phyloP scores from a whole-genome alignment of 2,329 filamentous ascomycete species.

The Phialophora macrospora region DNA sequence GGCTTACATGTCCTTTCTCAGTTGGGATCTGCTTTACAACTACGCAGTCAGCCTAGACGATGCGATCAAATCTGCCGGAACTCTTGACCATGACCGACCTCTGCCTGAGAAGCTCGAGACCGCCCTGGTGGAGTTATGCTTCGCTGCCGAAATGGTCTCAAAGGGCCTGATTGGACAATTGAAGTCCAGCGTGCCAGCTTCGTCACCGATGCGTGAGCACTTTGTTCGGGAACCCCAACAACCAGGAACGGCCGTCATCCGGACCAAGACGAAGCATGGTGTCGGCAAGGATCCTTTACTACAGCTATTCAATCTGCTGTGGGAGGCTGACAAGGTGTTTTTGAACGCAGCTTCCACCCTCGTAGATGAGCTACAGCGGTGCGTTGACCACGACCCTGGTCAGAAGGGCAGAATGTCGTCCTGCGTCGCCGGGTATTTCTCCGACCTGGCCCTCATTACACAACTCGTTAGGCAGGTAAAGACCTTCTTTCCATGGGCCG shows the following conservation, averaged over 20 bases:
- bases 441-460: slow-evolving; percentile 54
- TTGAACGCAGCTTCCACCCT: slow-evolving; percentile 45
- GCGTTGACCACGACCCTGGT: slow-evolving; percentile 48
- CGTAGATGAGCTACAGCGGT: slow-evolving; percentile 57
- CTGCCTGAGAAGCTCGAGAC: slow-evolving; percentile 50
- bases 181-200: slow-evolving; percentile 44
- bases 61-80: slow-evolving; percentile 37
- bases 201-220: slow-evolving; percentile 49
- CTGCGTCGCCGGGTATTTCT: slow-evolving; percentile 46
- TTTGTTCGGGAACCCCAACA: slow-evolving; percentile 43
- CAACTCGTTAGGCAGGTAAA: slow-evolving; percentile 55
- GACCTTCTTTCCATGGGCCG: slow-evolving; percentile 56
- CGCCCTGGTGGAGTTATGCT: slow-evolving; percentile 50
- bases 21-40: slow-evolving; percentile 48
- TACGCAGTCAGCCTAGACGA: slow-evolving; percentile 38
- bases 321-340: slow-evolving; percentile 47
- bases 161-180: slow-evolving; percentile 42
- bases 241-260: slow-evolving; percentile 38
- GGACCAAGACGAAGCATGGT: slow-evolving; percentile 21
- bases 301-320: slow-evolving; percentile 39
- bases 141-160: slow-evolving; percentile 45
- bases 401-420: slow-evolving; percentile 49
- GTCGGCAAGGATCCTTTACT: background rate
- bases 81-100: slow-evolving; percentile 9
- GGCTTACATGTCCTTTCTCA: slow-evolving; percentile 46